phyloP scores from a whole-genome alignment of 495 filamentous ascomycete species.

The Penicillium simplicissimum region DNA sequence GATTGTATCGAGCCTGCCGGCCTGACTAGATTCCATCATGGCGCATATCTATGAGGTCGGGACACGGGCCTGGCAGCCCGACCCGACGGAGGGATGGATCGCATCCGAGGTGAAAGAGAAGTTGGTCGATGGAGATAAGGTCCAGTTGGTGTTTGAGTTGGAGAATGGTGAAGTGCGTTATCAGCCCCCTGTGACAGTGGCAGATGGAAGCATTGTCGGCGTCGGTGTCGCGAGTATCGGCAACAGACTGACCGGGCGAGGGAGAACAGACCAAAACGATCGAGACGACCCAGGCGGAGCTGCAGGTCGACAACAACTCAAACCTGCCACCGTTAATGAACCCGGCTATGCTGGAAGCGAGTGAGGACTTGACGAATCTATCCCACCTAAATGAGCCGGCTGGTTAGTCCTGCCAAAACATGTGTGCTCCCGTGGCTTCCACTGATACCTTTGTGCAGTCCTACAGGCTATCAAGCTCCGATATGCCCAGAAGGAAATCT shows the following conservation, averaged over 20 bases:
- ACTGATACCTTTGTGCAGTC: conserved; percentile 59
- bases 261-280: conserved; percentile 67
- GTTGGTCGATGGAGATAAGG: conserved; percentile 78
- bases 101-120: conserved; percentile 93
- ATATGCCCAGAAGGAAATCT: conserved; percentile 99
- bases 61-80: conserved; percentile 97
- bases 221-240: neutral
- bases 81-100: conserved; percentile 93
- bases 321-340: conserved; percentile 94
- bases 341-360: conserved; percentile 95
- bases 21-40: conserved; percentile 44
- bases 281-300: conserved; percentile 74
- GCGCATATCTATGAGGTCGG: conserved; percentile 97
- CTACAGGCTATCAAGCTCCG: conserved; percentile 96
- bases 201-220: neutral
- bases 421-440: conserved; percentile 4
- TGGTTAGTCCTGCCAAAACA: conserved; percentile 56
- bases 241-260: conserved; percentile 23
- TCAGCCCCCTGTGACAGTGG: neutral
- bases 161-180: conserved; percentile 86
- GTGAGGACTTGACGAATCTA: conserved; percentile 95
- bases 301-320: conserved; percentile 71
- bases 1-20: neutral
- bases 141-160: conserved; percentile 79
- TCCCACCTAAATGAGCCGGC: conserved; percentile 98